Evolutionary conservation across 2,329 filamentous ascomycete genomes (phyloP).

Genomic region (Thielaviopsis punctulata): DNA sequence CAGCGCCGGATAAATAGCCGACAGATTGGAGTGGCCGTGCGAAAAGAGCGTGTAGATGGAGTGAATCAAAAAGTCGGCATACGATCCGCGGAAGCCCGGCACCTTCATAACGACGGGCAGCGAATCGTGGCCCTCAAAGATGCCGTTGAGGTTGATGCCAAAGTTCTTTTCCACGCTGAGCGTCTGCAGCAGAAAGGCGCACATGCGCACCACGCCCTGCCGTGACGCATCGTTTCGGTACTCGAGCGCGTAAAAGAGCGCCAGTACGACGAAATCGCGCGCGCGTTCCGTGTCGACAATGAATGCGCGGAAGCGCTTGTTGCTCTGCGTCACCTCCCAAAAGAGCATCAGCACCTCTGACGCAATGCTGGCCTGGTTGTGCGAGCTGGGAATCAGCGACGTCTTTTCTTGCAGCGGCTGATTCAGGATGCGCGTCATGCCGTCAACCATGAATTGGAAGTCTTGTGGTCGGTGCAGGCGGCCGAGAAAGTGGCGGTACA

Average conservation of each 20-base stretch:
- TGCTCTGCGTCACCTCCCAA: conserved; percentile 94
- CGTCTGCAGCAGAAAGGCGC: conserved; percentile 89
- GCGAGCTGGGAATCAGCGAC: conserved; percentile 68
- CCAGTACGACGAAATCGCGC: conserved; percentile 80
- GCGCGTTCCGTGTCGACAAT: conserved; percentile 90
- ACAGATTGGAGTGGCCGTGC: conserved; percentile 73
- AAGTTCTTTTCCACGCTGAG: conserved; percentile 86
- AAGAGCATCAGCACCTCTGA: conserved; percentile 95
- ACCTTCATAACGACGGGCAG: conserved; percentile 69
- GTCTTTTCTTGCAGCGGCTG: conserved; percentile 79
- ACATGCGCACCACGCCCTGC: conserved; percentile 89
- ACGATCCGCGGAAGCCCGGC: conserved; percentile 69
- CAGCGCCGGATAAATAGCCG: conserved; percentile 81
- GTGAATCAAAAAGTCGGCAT: conserved; percentile 88
- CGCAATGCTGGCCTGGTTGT: conserved; percentile 38
- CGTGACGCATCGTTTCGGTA: conserved; percentile 73
- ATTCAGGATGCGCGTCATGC: conserved; percentile 81
- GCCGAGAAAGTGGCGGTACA: conserved; percentile 81
- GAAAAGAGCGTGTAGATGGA: conserved; percentile 88
- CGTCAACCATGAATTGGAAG: conserved; percentile 92
- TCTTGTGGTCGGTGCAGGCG: conserved; percentile 84
- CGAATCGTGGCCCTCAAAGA: conserved; percentile 76
- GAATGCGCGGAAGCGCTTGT: conserved; percentile 90
- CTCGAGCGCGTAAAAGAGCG: conserved; percentile 84
- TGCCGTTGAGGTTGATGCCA: conserved; percentile 74